Evolutionary conservation across 73 alveolate species (phyloP), one percentile per base, ranked within the genome.

Genomic region (Durusdinium trenchii): DNA sequence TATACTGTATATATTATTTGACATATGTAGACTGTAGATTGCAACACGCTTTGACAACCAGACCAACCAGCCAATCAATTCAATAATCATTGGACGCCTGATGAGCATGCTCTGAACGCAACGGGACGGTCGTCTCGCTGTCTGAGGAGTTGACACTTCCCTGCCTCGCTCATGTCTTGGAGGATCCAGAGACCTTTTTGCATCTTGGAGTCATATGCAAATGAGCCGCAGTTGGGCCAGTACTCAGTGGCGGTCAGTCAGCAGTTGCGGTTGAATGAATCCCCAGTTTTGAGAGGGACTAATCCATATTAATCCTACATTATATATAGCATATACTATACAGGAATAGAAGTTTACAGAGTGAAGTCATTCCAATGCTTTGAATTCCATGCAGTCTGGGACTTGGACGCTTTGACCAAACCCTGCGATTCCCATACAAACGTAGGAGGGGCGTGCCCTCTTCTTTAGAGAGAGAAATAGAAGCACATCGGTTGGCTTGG

Each of bases 81-180:
- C n/a, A n/a, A n/a, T n/a, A n/a, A n/a, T n/a, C n/a, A n/a, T n/a
- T n/a, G n/a, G n/a, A n/a, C n/a, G n/a, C n/a, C n/a, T n/a, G n/a
- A n/a, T n/a, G n/a, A n/a, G n/a, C n/a, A n/a, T 23, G 30, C 7
- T 60, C 30, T 1, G 30, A 2, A 60, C 73, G 30, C 18, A 12
- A 60, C 30, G 1, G 1, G 4, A 60, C 73, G 30, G n/a, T 1
- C 73, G 73, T 23, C 73, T 0, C 73, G 73, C n/a, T 60, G 73
- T 2, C 30, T 23, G 48, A 75, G 86, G 86, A 79, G 64, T 45
- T 79, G 89, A 45, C 30, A 42, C 89, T 79, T 28, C 89, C 89
- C 16, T 79, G 89, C 62, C 62, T 79, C 64, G 89, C 89, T 6
- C 89, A 79, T 42, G 89, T 79, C 89, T 45, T 79, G 60, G 64